Evolutionary conservation across 768 basidiomycete genomes (phyloP), one percentile per base, ranked within the genome.

Genomic region (Lepiota subincarnata): DNA sequence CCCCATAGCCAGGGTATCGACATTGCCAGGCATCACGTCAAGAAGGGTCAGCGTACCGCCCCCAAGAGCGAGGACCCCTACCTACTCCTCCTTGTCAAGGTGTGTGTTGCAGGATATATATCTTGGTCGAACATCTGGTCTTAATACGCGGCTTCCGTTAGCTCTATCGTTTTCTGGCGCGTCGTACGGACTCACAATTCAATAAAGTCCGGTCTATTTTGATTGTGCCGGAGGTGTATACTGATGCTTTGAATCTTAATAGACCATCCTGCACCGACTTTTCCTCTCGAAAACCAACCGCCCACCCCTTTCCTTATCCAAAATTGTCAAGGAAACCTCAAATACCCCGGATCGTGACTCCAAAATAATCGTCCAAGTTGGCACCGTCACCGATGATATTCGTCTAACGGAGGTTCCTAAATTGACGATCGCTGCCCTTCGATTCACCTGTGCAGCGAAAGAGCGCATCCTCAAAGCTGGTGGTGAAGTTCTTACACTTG

Each of bases 1-100:
- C n/a, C n/a, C 20, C 14, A 19, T 56, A 42, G 36, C 12, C 69
- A 92, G 94, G 94, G 93, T 87, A 96, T 97, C 75, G 94, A 97
- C 77, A 83, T 98, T 75, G 80, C 81, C 72, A 77, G 80, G 73
- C 96, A 98, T 82, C 96, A 99, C 86, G 95, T 97, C 86, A 96
- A 90, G 87, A 98, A 97, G 83, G 85, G 94, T 63, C 77, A 83
- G 68, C 86, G 97, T 60, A 89, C 89, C 62, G 92, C 92, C 59
- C 97, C 97, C 71, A 92, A 91, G 81, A 96, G 92, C 72, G 92
- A 98, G 89, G 97, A 99, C 75, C 96, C 96, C 14, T 98, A 99
- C 79, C 84, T 99, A 64, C 86, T 97, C 65, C 83, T 98, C 66
- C 86, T 99, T 58, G 97, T 98, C 75, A 98, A 98, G 85, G 95